Conservation (phyloP, 169 alveolate species). For the Plasmodium gonderi region DNA sequence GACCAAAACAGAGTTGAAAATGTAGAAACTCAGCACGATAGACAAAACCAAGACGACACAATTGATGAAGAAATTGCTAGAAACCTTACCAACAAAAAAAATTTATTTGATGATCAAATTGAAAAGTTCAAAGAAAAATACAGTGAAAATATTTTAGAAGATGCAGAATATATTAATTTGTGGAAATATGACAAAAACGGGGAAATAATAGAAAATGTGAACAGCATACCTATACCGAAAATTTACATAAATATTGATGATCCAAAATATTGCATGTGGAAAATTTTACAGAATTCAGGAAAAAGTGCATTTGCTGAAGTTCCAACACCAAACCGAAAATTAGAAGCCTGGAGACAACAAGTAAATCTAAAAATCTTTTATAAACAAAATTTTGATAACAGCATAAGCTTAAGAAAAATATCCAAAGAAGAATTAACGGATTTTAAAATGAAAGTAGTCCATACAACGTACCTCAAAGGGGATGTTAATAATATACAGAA, state of each 20-base stretch:
- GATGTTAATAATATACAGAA: background rate
- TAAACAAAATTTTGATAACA: conserved; percentile 62
- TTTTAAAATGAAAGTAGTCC: conserved; percentile 46
- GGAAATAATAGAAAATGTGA: conserved; percentile 38
- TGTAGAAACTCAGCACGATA: background rate
- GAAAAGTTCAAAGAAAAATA: conserved; percentile 51
- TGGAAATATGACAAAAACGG: conserved; percentile 69
- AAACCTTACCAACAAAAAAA: conserved; percentile 42
- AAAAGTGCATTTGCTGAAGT: conserved; percentile 55
- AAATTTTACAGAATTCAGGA: conserved; percentile 75
- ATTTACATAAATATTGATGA: conserved; percentile 69
- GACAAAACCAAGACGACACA: background rate
- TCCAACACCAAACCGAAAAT: conserved; percentile 74
- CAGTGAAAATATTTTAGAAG: conserved; percentile 54
- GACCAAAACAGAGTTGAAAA: background rate
- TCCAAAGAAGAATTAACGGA: conserved; percentile 63
- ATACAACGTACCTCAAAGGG: background rate
- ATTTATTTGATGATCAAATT: conserved; percentile 48
- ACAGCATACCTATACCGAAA: conserved; percentile 56
- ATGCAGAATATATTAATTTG: conserved; percentile 43
- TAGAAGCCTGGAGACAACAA: conserved; percentile 77
- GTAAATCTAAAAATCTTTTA: conserved; percentile 65
- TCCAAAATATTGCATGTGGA: conserved; percentile 66
- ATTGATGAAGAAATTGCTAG: conserved; percentile 48
- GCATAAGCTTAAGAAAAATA: conserved; percentile 57